A percentile compares a stretch with the other conserved stretches of the same genome.
These are phyloP conservation scores for Suillus hirtellus DNA, from an alignment of 768 basidiomycete genomes.

Conservation along the genomic window DNA sequence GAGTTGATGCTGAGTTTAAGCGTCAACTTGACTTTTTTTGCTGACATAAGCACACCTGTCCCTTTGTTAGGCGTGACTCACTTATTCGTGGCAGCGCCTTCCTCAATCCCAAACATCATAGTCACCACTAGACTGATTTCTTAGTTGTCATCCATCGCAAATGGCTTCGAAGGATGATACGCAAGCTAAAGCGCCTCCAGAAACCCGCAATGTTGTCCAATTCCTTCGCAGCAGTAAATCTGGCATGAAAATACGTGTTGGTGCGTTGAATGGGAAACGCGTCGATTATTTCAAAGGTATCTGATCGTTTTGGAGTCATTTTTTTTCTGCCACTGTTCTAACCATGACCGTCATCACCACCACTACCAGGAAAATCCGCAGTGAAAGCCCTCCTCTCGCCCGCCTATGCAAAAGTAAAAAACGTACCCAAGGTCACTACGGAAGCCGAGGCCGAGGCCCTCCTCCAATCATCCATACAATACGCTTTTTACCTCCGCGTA, in stretches of 20 bases:
- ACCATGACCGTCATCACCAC: conserved; percentile 29
- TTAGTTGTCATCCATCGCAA: not conserved
- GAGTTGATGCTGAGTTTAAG: not conserved
- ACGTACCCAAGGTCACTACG: conserved; percentile 67
- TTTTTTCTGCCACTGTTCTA: conserved; percentile 7
- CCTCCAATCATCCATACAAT: conserved; percentile 71
- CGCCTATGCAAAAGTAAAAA: conserved; percentile 86
- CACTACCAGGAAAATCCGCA: conserved; percentile 78
- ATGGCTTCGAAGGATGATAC: conserved; percentile 58
- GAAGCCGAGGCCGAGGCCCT: conserved; percentile 75
- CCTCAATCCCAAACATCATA: not conserved
- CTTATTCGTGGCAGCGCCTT: not conserved
- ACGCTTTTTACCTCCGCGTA: conserved; percentile 91
- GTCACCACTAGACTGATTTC: not conserved
- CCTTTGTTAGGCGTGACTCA: conserved; percentile 1
- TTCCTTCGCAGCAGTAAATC: conserved; percentile 85
- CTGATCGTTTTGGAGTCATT: not conserved
- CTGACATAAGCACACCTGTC: not conserved
- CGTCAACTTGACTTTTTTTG: not conserved
- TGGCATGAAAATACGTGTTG: conserved; percentile 86
- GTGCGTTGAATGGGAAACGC: conserved; percentile 91
- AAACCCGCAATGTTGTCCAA: conserved; percentile 79
- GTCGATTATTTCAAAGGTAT: conserved; percentile 98
- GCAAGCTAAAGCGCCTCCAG: conserved; percentile 76
- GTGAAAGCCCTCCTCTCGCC: conserved; percentile 90